Evolutionary conservation across 495 filamentous ascomycete genomes (phyloP), one percentile per base, ranked within the genome.

Genomic region (Sabuloglossum arenarium): DNA sequence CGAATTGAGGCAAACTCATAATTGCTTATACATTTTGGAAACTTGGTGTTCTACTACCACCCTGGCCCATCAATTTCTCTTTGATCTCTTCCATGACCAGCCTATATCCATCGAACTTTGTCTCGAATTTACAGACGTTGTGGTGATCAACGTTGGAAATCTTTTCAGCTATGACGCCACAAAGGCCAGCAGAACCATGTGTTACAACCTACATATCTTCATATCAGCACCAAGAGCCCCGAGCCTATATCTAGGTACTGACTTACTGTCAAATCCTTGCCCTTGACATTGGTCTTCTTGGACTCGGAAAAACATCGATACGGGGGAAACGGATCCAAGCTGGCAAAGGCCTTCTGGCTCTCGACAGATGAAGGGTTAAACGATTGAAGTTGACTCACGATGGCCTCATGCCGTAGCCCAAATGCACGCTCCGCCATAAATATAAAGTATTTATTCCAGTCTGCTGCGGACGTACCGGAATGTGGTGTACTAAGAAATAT

Each of bases 401-500:
- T 39, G 16, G 34, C 34, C 8, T 39, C 16, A 39, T 8, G 16
- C 16, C 34, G 34, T 8, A 39, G 8, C 8, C 34, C 34, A 16
- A 39, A 39, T 39, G 34, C 16, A 39, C 8, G 34, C 16, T 39
- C 34, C 8, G 34, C 34, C 8, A 39, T 39, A 16, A 8, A 8
- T 8, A 39, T 16, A 16, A 39, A 16, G 34, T 8, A 39, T 16
- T 39, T 39, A 16, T 39, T 39, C 34, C 34, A 51, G 46, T 51
- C 25, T 6, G 87, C 87, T 12, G 84, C 63, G 59, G 85, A 79
- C 2, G 85, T 79, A 0, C 86, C 86, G 43, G 77, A 80, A 63
- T 93, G 86, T 11, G 86, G 86, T 14, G 86, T 93, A 16, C 86
- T 86, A 32, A 93, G 73, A 62, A 93, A 93, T 25, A 93, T 72